Conservation (phyloP, 1,139 yeast genomes). For the Casaregolazyma lundiana region DNA sequence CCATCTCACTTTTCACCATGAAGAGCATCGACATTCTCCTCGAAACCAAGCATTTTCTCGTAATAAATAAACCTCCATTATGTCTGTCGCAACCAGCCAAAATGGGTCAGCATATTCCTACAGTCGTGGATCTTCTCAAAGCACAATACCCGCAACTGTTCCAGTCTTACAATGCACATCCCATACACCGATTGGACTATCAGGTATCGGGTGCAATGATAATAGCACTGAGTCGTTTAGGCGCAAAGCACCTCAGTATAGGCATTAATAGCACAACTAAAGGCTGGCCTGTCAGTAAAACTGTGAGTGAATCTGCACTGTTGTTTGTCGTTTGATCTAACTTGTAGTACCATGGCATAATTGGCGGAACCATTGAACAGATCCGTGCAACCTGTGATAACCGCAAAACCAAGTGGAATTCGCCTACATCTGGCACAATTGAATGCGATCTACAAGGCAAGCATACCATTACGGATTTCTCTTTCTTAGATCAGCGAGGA, state of each 20-base stretch:
- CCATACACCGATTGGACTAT: constrained; percentile 30
- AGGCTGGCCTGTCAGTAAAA: constrained; percentile 21
- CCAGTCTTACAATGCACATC: constrained; percentile 24
- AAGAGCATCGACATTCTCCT: constrained; percentile 12
- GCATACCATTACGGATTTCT: constrained; percentile 19
- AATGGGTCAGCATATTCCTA: constrained; percentile 13
- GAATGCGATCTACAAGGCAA: constrained; percentile 16
- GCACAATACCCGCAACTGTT: constrained; percentile 22
- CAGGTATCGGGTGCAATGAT: constrained; percentile 31
- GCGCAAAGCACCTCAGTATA: constrained; percentile 24
- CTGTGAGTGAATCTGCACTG: constrained; percentile 12
- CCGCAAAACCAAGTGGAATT: constrained; percentile 7
- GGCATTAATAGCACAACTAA: constrained; percentile 18
- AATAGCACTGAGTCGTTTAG: constrained; percentile 25
- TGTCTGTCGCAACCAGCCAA: constrained; percentile 22
- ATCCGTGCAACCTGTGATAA: constrained; percentile 7
- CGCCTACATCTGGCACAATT: constrained; percentile 16
- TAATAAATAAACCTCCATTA: constrained; percentile 25
- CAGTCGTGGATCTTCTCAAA: constrained; percentile 18
- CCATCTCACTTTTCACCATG: background rate
- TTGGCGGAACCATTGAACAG: constrained; percentile 12
- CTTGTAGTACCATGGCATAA: constrained; percentile 16
- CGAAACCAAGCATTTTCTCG: constrained; percentile 20
- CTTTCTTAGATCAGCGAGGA: constrained; percentile 3
- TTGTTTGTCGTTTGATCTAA: constrained; percentile 1